Conservation (phyloP, 2,329 filamentous ascomycete species). For the Aspergillus ibericus region DNA sequence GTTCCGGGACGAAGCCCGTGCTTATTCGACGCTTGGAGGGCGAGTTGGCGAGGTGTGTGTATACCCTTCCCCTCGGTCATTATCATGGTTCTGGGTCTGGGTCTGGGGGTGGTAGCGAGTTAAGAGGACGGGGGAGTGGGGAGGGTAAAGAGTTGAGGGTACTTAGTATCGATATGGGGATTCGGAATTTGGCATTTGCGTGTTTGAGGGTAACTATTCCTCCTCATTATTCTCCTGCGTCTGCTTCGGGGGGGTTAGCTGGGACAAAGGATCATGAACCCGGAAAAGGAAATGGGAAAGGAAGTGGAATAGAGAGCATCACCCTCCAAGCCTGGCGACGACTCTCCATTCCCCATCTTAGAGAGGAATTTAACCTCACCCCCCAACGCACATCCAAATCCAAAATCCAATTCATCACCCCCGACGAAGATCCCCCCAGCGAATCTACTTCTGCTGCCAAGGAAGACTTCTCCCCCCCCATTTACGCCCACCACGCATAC, state of each 20-base stretch:
- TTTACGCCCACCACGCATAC: conserved; percentile 59
- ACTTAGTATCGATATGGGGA: conserved; percentile 81
- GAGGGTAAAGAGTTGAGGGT: conserved; percentile 50
- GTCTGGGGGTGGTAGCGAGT: too few relatives aligned
- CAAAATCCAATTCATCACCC: background rate
- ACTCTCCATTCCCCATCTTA: conserved; percentile 34
- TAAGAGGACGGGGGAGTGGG: conserved; percentile 4
- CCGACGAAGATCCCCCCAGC: background rate
- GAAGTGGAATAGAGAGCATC: background rate
- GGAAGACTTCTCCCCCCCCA: conserved; percentile 51
- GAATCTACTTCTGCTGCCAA: background rate
- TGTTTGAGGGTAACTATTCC: conserved; percentile 50
- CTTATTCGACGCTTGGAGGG: conserved; percentile 53
- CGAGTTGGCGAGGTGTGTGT: conserved; percentile 16
- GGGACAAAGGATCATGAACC: too few relatives aligned
- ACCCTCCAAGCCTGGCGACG: conserved; percentile 46
- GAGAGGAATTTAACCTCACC: background rate
- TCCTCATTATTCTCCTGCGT: background rate
- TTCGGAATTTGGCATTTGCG: conserved; percentile 76
- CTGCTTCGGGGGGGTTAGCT: background rate
- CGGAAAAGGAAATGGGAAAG: background rate
- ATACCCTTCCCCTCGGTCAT: background rate
- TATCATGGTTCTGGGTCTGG: background rate
- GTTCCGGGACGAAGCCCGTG: conserved; percentile 59
- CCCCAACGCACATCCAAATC: too few relatives aligned